Evolutionary conservation across 495 filamentous ascomycete species (phyloP).

Genomic region (Neurospora sp.): DNA sequence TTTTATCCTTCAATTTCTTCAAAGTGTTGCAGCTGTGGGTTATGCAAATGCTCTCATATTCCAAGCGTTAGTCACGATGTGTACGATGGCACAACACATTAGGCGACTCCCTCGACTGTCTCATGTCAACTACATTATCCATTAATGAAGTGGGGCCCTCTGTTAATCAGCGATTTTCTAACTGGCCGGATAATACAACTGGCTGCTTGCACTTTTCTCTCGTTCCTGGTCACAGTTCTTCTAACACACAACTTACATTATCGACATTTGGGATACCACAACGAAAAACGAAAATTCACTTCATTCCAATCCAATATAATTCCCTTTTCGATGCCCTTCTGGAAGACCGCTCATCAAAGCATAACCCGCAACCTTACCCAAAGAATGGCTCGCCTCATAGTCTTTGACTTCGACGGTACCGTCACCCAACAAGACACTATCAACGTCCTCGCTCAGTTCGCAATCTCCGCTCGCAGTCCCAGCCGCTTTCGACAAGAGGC

Average conservation of each 20-base stretch:
- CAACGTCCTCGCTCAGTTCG: constrained; percentile 9
- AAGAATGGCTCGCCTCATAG: constrained; percentile 19
- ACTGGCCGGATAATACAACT: not conserved
- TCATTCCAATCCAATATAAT: not conserved
- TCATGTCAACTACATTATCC: not conserved
- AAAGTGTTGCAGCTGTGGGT: not conserved
- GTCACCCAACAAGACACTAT: constrained; percentile 31
- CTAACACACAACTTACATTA: not conserved
- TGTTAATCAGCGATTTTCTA: not conserved
- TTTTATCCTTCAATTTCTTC: not conserved
- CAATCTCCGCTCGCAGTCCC: constrained; percentile 1
- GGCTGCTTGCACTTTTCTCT: not conserved
- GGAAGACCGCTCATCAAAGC: not conserved
- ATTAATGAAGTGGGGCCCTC: not conserved
- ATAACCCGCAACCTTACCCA: not conserved
- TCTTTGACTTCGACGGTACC: constrained; percentile 42
- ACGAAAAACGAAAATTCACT: not conserved
- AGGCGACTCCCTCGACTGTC: not conserved
- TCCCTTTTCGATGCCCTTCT: not conserved
- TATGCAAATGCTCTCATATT: not conserved
- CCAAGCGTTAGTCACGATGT: not conserved
- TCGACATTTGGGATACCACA: not conserved
- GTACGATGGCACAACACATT: not conserved
- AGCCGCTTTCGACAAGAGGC: not conserved
- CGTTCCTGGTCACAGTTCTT: not conserved